Base-by-base conservation (phyloP, 495 filamentous ascomycete genomes). In the Hapsidospora chrysogenum region DNA sequence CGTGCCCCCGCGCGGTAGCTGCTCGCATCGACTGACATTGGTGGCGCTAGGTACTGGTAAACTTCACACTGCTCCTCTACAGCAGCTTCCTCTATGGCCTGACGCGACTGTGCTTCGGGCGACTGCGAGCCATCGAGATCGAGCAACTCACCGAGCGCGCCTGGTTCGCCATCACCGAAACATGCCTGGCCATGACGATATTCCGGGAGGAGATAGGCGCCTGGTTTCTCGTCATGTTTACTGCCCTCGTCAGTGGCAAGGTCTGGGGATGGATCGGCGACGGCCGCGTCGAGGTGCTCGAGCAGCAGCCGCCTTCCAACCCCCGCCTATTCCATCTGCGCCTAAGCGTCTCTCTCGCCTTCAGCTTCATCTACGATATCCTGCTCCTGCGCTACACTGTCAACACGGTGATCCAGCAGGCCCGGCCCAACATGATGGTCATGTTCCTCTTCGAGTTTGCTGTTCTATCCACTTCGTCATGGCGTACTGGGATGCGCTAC, bases 381-480 rank as follows among this genome's bases (percentile, higher is more conserved):
- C 77, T 67, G 43, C 71, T 97, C 58, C 64, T 95, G 39, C 63
- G 58, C 17, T 94, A 95, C 49, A 78, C 78, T 40, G 60, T 92
- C 45, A 65, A 72, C 8, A 81, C 79, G 2, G 85, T 97, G 17
- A 72, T 94, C 14, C 70, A 78, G 29, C 74, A 85, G 41, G 81
- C 89, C 0, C 73, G 81, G 14, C 85, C 89, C 0, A 85, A 89
- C 36, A 95, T 97, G 83, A 97, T 97, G 92, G 83, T 97, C 37
- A 96, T 96, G 85, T 97, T 97, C 49, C 76, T 85, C 13, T 96
- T 97, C 46, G 89, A 97, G 52, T 97, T 96, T 45, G 85, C 85
- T 9, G 72, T 97, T 39, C 56, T 96, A 39, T 62, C 73, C 3
- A 75, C 92, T 9, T 72, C 74, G 19, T 92, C 92, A 1, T 58